Base-by-base conservation (phyloP, 768 basidiomycete species). In the Pleurotus pulmonarius region DNA sequence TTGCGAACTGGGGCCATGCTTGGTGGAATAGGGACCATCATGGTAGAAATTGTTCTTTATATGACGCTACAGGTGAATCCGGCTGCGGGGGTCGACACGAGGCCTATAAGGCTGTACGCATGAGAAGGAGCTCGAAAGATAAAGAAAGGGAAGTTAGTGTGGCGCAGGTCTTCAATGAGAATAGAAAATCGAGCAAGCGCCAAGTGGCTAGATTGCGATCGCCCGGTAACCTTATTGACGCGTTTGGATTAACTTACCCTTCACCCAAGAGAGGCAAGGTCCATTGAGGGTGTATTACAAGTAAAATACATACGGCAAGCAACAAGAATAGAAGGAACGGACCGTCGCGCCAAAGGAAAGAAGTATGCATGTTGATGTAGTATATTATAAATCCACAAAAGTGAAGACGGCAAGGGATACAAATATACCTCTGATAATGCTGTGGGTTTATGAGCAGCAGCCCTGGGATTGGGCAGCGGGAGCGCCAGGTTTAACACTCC, bases 401-500 rank as follows among this genome's bases (percentile, higher is more conserved):
- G 26, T 20, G 18, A 53, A 41, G 24, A 22, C 18, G 41, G 41
- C 41, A 22, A 16, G 29, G 37, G 12, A 41, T 18, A 41, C 38
- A 53, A 13, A 29, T 9, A 12, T 18, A 29, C 37, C 13, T 12
- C 46, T 9, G 51, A 41, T 39, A 13, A 16, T 44, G 41, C n/a
- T 39, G n/a, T n/a, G 8, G 15, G 38, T 41, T 53, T 53, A 53
- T 41, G 51, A 53, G 20, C 51, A 53, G 51, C 51, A 53, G n/a
- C 51, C 51, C 13, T 39, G 51, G 40, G 73, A 59, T 63, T 77
- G 77, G 40, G 73, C 63, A 46, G 76, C 64, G 40, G 85, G 83
- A 64, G 85, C 85, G 64, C 83, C 85, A 60, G 88, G 86, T 60
- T 81, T 81, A 45, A 90, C 81, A 16, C 86, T 81, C 37, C 83